These are phyloP conservation scores for Edaphochlamys debaryana DNA, from an alignment of 139 green algal species.

Conservation along the genomic window DNA sequence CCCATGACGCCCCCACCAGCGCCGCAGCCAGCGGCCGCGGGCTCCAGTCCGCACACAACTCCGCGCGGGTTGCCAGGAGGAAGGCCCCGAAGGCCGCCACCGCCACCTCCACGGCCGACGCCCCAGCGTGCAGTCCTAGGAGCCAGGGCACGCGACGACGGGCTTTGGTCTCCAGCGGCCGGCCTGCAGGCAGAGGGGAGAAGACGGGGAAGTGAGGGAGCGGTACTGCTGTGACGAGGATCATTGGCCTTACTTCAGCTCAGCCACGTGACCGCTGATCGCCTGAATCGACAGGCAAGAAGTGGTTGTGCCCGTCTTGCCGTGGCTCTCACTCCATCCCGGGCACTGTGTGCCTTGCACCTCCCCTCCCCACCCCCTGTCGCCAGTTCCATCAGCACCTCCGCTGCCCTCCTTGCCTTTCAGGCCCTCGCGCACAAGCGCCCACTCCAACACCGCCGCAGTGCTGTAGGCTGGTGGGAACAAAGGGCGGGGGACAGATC, in stretches of 20 bases:
- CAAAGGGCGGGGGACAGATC: too few species aligned
- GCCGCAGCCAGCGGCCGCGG: constrained; percentile 30
- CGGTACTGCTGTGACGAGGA: too few species aligned
- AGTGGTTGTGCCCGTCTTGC: too few species aligned
- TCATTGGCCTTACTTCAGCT: background rate
- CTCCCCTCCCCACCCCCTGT: background rate
- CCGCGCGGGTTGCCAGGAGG: background rate
- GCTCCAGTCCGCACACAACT: constrained; percentile 23
- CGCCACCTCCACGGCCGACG: constrained; percentile 4
- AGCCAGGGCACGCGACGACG: background rate
- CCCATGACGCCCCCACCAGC: constrained; percentile 31
- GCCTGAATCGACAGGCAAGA: too few species aligned
- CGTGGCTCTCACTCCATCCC: too few species aligned
- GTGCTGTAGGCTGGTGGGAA: too few species aligned
- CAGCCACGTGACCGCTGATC: background rate
- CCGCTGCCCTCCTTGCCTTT: background rate
- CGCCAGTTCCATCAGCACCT: too few species aligned
- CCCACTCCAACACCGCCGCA: constrained; percentile 15
- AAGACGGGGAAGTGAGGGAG: too few species aligned
- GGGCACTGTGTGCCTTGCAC: too few species aligned
- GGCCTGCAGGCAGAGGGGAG: background rate
- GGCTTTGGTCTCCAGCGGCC: background rate
- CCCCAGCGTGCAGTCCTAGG: background rate
- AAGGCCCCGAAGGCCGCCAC: constrained; percentile 4
- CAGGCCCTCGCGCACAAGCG: background rate